These are phyloP conservation scores for Limnomonas spitsbergensis DNA, from an alignment of 139 green algal species.

Conservation along the genomic window DNA sequence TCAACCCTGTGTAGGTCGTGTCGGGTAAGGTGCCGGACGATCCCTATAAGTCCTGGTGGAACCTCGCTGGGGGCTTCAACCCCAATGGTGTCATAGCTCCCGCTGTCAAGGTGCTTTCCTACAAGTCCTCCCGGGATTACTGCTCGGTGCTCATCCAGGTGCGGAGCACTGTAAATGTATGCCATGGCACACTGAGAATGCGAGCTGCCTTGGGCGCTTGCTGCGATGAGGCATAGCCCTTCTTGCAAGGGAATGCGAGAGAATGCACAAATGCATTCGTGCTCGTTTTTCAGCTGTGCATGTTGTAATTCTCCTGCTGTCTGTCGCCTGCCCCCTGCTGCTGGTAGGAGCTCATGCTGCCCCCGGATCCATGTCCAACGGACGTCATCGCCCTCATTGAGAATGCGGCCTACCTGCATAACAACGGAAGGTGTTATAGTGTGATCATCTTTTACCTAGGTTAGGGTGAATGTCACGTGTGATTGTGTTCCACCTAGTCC, in stretches of 20 bases:
- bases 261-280: too few relatives aligned
- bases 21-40: not conserved
- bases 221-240: too few relatives aligned
- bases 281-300: too few relatives aligned
- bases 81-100: not conserved
- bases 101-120: constrained; percentile 21
- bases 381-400: constrained; percentile 21
- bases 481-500: too few relatives aligned
- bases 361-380: constrained; percentile 35
- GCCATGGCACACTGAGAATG: not conserved
- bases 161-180: not conserved
- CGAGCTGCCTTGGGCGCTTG: too few relatives aligned
- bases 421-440: constrained; percentile 24
- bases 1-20: too few relatives aligned
- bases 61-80: not conserved
- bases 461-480: too few relatives aligned
- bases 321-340: too few relatives aligned
- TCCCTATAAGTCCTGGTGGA: not conserved
- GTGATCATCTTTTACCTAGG: too few relatives aligned
- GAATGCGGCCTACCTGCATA: constrained; percentile 31
- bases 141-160: constrained; percentile 46
- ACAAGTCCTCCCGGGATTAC: constrained; percentile 40
- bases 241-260: too few relatives aligned
- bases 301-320: too few relatives aligned
- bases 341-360: constrained; percentile 49